phyloP scores from a whole-genome alignment of 1,284 basidiomycete genomes.

The Stereum hirsutum region DNA sequence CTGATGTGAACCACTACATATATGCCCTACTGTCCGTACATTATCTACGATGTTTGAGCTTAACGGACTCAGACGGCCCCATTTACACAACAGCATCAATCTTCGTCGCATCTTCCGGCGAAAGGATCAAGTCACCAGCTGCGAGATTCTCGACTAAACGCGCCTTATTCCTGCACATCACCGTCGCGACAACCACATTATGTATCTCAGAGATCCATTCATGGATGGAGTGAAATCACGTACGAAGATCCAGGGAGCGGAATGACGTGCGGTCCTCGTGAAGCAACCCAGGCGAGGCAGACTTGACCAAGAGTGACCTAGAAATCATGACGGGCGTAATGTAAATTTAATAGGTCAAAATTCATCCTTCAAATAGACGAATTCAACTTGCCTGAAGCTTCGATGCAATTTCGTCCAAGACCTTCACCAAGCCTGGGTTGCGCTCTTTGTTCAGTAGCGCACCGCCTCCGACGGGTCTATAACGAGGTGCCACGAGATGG shows the following conservation, averaged over 20 bases:
- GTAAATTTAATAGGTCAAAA: too few species aligned
- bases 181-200: background rate
- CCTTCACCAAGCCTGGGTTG: conserved; percentile 44
- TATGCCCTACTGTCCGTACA: too few species aligned
- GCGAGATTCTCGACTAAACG: conserved; percentile 29
- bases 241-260: conserved; percentile 36
- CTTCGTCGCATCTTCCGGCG: conserved; percentile 21
- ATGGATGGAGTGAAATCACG: conserved; percentile 1
- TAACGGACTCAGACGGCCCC: too few species aligned
- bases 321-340: too few species aligned
- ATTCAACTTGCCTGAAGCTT: conserved; percentile 33
- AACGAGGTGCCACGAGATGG: conserved; percentile 37
- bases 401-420: conserved; percentile 32
- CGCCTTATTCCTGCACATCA: conserved; percentile 3
- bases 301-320: conserved; percentile 49
- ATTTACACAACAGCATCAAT: too few species aligned
- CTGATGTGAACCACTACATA: too few species aligned
- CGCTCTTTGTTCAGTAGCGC: conserved; percentile 30
- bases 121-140: conserved; percentile 25
- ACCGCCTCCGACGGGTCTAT: background rate
- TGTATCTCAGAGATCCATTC: background rate
- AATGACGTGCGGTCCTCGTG: conserved; percentile 28
- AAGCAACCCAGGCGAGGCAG: conserved; percentile 46
- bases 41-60: too few species aligned
- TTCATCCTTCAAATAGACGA: too few species aligned